Percentiles rank a stretch among this genome's conserved stretches.
Evolutionary conservation across 352 stramenopile genomes (phyloP).

Genomic region (Phytopythium litorale): DNA sequence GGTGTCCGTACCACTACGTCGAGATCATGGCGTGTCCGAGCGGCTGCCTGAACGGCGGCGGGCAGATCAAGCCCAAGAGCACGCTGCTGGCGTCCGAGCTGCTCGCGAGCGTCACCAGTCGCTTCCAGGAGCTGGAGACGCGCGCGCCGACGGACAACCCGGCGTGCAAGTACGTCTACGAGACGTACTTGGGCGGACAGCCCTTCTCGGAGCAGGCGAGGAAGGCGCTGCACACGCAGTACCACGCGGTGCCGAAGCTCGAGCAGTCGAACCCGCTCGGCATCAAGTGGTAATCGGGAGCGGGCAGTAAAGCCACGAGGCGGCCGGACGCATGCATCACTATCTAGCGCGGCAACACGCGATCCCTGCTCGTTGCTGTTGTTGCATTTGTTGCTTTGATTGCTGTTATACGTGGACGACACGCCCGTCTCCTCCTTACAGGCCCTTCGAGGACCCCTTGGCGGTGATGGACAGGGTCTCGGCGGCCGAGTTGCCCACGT

Average conservation of each 20-base stretch:
- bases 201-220: slow-evolving; percentile 74
- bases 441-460: slow-evolving; percentile 38
- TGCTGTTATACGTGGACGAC: slow-evolving; percentile 5
- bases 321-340: background rate
- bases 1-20: slow-evolving; percentile 94
- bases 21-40: slow-evolving; percentile 99
- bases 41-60: slow-evolving; percentile 96
- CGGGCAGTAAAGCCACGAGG: slow-evolving; percentile 10
- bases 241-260: slow-evolving; percentile 83
- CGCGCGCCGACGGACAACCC: slow-evolving; percentile 61
- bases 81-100: slow-evolving; percentile 50
- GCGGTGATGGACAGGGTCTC: slow-evolving; percentile 64
- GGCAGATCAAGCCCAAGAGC: slow-evolving; percentile 85
- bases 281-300: slow-evolving; percentile 78
- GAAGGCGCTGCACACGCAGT: slow-evolving; percentile 67
- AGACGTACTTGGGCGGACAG: slow-evolving; percentile 67
- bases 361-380: slow-evolving; percentile 14
- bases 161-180: slow-evolving; percentile 76
- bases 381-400: slow-evolving; percentile 10
- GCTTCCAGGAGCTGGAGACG: slow-evolving; percentile 66
- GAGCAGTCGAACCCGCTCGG: slow-evolving; percentile 81
- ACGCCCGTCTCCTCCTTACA: slow-evolving; percentile 10
- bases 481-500: slow-evolving; percentile 59
- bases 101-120: slow-evolving; percentile 56
- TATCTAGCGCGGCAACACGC: background rate